Conservation (phyloP, 1,139 yeast species). For the Diutina ranongensis region DNA sequence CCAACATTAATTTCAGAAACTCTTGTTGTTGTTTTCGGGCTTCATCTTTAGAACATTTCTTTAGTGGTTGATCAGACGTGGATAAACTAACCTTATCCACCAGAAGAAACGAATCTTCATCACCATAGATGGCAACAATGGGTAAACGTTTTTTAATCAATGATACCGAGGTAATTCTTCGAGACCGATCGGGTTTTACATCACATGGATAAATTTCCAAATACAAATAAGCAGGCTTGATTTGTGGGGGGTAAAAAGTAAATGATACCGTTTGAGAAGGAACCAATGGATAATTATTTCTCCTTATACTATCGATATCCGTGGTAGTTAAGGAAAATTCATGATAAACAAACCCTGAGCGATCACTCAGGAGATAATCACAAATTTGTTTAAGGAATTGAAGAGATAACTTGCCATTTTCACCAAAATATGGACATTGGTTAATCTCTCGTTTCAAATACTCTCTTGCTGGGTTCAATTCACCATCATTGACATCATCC, state of each 20-base stretch:
- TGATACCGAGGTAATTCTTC: too few relatives aligned
- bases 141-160: neutral
- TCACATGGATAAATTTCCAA: too few relatives aligned
- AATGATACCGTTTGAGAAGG: too few relatives aligned
- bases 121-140: neutral
- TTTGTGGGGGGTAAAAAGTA: too few relatives aligned
- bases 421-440: neutral
- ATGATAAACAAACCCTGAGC: neutral
- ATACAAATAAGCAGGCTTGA: too few relatives aligned
- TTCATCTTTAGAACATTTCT: neutral
- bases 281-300: too few relatives aligned
- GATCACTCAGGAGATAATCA: neutral
- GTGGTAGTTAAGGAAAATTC: neutral
- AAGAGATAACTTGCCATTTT: neutral
- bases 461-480: neutral
- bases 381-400: neutral
- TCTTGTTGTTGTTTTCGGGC: too few relatives aligned
- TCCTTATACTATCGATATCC: neutral
- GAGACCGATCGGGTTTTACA: too few relatives aligned
- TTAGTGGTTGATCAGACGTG: neutral
- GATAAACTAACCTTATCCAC: neutral
- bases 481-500: neutral
- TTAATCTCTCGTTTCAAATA: neutral
- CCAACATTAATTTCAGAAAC: too few relatives aligned
- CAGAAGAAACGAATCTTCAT: neutral